phyloP scores from a whole-genome alignment of 768 basidiomycete genomes.

The Boletus pseudopeckii region DNA sequence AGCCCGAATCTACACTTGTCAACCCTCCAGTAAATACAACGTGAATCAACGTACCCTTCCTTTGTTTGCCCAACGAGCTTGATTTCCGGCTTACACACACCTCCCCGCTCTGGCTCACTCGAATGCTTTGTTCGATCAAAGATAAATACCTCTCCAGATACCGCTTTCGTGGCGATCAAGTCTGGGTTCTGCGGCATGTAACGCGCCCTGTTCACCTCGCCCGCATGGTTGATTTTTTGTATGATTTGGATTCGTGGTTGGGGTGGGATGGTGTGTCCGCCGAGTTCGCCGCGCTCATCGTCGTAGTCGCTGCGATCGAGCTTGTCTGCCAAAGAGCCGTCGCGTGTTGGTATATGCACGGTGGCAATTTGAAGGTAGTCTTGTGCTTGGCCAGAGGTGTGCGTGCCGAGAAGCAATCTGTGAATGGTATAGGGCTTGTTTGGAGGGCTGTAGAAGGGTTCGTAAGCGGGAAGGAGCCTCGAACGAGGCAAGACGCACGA shows the following conservation, averaged over 20 bases:
- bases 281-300: slow-evolving; percentile 90
- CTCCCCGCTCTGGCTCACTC: slow-evolving; percentile 84
- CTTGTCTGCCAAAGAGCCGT: slow-evolving; percentile 65
- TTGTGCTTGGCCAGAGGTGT: slow-evolving; percentile 91
- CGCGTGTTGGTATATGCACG: slow-evolving; percentile 87
- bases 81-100: slow-evolving; percentile 87
- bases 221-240: slow-evolving; percentile 92
- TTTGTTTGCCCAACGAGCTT: slow-evolving; percentile 83
- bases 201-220: slow-evolving; percentile 94
- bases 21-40: not conserved
- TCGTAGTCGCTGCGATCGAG: slow-evolving; percentile 81
- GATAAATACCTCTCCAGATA: slow-evolving; percentile 86
- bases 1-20: slow-evolving; percentile 75
- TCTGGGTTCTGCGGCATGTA: slow-evolving; percentile 99
- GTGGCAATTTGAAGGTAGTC: slow-evolving; percentile 96
- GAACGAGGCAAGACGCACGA: slow-evolving; percentile 50
- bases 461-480: not conserved
- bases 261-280: slow-evolving; percentile 84
- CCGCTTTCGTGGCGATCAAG: slow-evolving; percentile 91
- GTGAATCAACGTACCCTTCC: slow-evolving; percentile 70
- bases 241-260: slow-evolving; percentile 84
- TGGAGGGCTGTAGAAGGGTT: slow-evolving; percentile 54
- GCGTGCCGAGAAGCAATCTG: slow-evolving; percentile 92
- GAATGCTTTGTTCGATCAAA: slow-evolving; percentile 98
- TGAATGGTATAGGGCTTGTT: slow-evolving; percentile 95